Evolutionary conservation across 768 basidiomycete genomes (phyloP).

Genomic region (Kwoniella pini): DNA sequence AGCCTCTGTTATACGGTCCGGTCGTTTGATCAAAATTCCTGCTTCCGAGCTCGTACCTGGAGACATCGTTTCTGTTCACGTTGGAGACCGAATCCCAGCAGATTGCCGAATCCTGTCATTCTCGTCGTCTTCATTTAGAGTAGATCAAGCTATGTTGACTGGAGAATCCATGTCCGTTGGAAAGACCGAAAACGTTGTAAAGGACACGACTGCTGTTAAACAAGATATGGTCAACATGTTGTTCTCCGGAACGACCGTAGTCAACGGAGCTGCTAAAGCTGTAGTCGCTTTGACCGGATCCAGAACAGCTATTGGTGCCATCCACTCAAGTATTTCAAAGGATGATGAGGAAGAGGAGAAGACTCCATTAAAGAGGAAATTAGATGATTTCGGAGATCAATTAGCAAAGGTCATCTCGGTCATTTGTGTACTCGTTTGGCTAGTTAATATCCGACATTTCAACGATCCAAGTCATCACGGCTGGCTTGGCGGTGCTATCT

Average conservation of each 20-base stretch:
- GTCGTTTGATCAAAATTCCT: slow-evolving; percentile 70
- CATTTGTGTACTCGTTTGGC: slow-evolving; percentile 96
- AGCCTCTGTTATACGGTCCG: slow-evolving; percentile 80
- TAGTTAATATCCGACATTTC: slow-evolving; percentile 95
- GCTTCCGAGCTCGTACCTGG: slow-evolving; percentile 91
- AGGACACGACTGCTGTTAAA: slow-evolving; percentile 80
- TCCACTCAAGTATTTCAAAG: slow-evolving; percentile 91
- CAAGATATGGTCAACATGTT: slow-evolving; percentile 98
- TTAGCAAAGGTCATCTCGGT: slow-evolving; percentile 96
- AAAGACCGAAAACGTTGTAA: slow-evolving; percentile 70
- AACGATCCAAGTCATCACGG: slow-evolving; percentile 92
- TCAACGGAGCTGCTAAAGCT: slow-evolving; percentile 85
- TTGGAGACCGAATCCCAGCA: slow-evolving; percentile 93
- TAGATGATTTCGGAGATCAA: slow-evolving; percentile 97
- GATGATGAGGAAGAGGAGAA: slow-evolving; percentile 82
- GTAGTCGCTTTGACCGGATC: slow-evolving; percentile 84
- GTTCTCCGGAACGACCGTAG: slow-evolving; percentile 93
- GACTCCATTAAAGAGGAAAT: slow-evolving; percentile 93
- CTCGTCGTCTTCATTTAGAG: slow-evolving; percentile 86
- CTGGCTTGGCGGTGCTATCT: slow-evolving; percentile 86
- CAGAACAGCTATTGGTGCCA: slow-evolving; percentile 90
- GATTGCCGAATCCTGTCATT: slow-evolving; percentile 88
- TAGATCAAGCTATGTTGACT: slow-evolving; percentile 96
- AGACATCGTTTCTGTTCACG: slow-evolving; percentile 84
- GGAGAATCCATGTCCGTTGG: slow-evolving; percentile 88